phyloP scores from a whole-genome alignment of 2,329 filamentous ascomycete genomes.

The Bisporella sp. region DNA sequence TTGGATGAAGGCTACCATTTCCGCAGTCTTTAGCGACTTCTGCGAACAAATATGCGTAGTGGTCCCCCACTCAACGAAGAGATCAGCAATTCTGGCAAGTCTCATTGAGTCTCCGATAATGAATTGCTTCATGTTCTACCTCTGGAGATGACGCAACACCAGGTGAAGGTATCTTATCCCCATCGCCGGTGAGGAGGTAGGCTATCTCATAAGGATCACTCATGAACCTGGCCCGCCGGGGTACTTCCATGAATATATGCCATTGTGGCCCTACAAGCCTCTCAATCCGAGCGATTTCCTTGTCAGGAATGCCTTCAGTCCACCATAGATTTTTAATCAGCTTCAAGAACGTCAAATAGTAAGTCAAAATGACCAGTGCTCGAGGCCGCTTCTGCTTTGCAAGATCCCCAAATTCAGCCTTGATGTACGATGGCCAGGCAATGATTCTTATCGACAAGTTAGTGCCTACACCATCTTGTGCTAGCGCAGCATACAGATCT shows the following conservation, averaged over 20 bases:
- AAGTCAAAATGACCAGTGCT: constrained; percentile 14
- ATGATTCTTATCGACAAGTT: constrained; percentile 18
- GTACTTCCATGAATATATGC: background rate
- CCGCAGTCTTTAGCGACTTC: too few relatives aligned
- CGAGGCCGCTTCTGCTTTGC: constrained; percentile 11
- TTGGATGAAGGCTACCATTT: too few relatives aligned
- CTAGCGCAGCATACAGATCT: constrained; percentile 20
- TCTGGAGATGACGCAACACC: too few relatives aligned
- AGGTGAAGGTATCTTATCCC: too few relatives aligned
- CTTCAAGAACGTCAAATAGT: constrained; percentile 17
- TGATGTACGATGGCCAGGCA: constrained; percentile 17
- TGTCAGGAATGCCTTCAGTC: constrained; percentile 9
- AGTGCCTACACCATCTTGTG: constrained; percentile 15
- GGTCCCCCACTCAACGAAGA: too few relatives aligned
- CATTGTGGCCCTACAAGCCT: background rate
- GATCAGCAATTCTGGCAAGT: too few relatives aligned
- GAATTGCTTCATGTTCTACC: too few relatives aligned
- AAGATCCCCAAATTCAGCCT: constrained; percentile 3
- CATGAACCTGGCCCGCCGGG: background rate
- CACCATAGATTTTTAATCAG: constrained; percentile 15
- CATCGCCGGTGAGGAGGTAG: too few relatives aligned
- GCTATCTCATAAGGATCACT: background rate
- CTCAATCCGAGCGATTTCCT: background rate
- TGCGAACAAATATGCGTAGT: too few relatives aligned
- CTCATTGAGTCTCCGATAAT: too few relatives aligned